A percentile compares a stretch with the other conserved stretches of the same genome.
These are phyloP conservation scores for Pyrus communis DNA, from an alignment of 306 rosid species.

Conservation along the genomic window DNA sequence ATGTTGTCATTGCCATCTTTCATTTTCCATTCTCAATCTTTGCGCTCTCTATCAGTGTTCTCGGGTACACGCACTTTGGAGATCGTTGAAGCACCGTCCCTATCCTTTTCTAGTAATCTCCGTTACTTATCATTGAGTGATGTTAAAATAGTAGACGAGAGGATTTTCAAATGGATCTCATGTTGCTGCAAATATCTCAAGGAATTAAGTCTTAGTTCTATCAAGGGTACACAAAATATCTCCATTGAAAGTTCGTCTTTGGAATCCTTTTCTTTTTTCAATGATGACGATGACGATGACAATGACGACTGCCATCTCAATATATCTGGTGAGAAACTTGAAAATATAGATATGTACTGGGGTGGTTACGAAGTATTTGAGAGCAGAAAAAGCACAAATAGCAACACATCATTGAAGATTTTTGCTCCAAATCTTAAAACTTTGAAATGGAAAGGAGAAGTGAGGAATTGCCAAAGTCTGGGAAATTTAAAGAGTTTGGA, in stretches of 20 bases:
- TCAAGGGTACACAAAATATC: neutral
- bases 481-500: neutral
- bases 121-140: no score
- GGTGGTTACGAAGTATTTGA: no score
- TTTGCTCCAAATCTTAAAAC: neutral
- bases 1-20: neutral
- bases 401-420: neutral
- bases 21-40: no score
- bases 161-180: no score
- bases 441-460: neutral
- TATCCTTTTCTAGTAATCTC: no score
- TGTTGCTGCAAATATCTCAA: no score
- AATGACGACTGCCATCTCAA: neutral
- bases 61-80: no score
- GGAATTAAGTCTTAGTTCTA: no score
- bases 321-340: conserved; percentile 2
- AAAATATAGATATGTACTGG: neutral
- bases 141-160: no score
- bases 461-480: neutral
- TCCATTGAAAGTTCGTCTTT: neutral
- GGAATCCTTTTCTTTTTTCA: neutral
- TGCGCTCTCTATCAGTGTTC: no score
- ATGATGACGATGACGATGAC: no score
- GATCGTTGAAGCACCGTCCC: no score
- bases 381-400: neutral